Conservation (phyloP, 2,329 filamentous ascomycete species). For the Neocucurbitaria cava region DNA sequence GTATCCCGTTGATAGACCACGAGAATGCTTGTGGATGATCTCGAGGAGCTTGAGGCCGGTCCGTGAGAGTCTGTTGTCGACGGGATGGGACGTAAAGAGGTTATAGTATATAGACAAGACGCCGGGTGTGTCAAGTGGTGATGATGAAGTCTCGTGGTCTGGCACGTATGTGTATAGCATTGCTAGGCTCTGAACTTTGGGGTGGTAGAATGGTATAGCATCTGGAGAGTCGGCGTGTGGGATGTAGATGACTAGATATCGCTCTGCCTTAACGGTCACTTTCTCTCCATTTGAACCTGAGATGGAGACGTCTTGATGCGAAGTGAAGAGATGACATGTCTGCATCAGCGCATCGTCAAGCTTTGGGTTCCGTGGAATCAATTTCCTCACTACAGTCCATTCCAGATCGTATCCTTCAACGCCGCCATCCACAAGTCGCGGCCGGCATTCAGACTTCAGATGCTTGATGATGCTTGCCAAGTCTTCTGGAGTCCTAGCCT, state of each 20-base stretch:
- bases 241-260: conserved; percentile 74
- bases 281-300: conserved; percentile 26
- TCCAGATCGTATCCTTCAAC: conserved; percentile 54
- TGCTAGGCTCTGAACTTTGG: conserved; percentile 74
- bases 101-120: conserved; percentile 60
- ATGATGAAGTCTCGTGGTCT: not conserved
- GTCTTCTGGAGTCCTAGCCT: conserved; percentile 37
- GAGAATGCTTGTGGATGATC: conserved; percentile 75
- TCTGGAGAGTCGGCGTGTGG: conserved; percentile 70
- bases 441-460: conserved; percentile 51
- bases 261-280: conserved; percentile 40
- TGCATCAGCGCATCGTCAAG: conserved; percentile 80
- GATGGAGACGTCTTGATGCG: conserved; percentile 22
- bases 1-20: conserved; percentile 70
- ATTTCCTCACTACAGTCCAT: conserved; percentile 73
- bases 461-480: conserved; percentile 58
- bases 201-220: conserved; percentile 87
- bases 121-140: conserved; percentile 42
- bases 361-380: conserved; percentile 82
- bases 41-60: conserved; percentile 73
- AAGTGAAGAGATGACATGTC: conserved; percentile 76
- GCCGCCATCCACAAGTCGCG: conserved; percentile 32
- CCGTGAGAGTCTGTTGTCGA: conserved; percentile 64
- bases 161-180: conserved; percentile 73
- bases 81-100: conserved; percentile 51